Percentiles rank a stretch among this genome's conserved stretches.
These are phyloP conservation scores for Lichtheimia ramosa DNA, from an alignment of 371 early-diverging fungal genomes.

Conservation along the genomic window DNA sequence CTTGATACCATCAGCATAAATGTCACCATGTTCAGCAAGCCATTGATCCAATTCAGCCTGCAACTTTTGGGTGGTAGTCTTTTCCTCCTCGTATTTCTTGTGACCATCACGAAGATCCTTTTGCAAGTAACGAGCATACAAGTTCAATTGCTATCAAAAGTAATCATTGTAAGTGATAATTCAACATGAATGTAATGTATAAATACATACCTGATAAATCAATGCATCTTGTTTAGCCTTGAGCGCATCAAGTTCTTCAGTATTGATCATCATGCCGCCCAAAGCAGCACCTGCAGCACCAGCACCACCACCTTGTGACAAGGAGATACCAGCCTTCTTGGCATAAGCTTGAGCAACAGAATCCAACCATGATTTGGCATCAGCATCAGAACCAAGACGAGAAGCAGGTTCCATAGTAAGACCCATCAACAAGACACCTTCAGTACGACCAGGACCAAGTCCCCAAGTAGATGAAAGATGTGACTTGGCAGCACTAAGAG, in stretches of 20 bases:
- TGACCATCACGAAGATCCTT: conserved; percentile 84
- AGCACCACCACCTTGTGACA: conserved; percentile 60
- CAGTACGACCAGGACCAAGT: conserved; percentile 84
- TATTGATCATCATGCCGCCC: conserved; percentile 75
- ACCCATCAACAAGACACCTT: conserved; percentile 81
- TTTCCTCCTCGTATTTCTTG: conserved; percentile 69
- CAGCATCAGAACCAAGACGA: conserved; percentile 79
- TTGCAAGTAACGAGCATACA: conserved; percentile 86
- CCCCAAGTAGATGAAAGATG: conserved; percentile 75
- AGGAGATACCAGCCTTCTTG: conserved; percentile 73
- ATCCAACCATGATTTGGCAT: conserved; percentile 91
- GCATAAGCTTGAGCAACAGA: conserved; percentile 80
- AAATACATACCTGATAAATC: conserved; percentile 59
- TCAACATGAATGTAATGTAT: not conserved
- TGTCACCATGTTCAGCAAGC: conserved; percentile 88
- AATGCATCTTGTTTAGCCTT: conserved; percentile 80
- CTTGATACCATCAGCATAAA: conserved; percentile 86
- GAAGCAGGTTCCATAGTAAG: conserved; percentile 86
- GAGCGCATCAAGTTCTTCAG: conserved; percentile 83
- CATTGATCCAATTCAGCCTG: conserved; percentile 88
- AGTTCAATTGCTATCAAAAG: conserved; percentile 69
- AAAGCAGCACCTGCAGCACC: conserved; percentile 61
- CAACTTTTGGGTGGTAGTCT: conserved; percentile 65
- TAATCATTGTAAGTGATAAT: not conserved
- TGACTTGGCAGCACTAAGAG: conserved; percentile 76